Conservation (phyloP, 805 yeast genomes). For the Candida insectalens region DNA sequence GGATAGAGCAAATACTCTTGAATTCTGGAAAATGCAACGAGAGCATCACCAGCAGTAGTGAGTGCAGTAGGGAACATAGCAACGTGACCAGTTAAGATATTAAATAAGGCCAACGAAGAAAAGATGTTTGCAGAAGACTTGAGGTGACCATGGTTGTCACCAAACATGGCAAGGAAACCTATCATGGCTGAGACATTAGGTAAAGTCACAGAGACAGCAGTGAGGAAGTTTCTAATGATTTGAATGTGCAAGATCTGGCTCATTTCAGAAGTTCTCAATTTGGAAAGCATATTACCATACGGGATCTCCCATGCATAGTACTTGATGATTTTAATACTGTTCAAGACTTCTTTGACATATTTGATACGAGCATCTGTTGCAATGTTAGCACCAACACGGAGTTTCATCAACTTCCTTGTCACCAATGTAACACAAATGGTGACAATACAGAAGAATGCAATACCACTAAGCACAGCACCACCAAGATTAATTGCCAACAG, state of each 20-base stretch:
- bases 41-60: slow-evolving; percentile 59
- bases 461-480: slow-evolving; percentile 62
- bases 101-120: slow-evolving; percentile 62
- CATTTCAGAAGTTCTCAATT: slow-evolving; percentile 56
- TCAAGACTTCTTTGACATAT: slow-evolving; percentile 68
- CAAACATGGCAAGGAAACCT: slow-evolving; percentile 34
- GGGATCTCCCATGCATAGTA: slow-evolving; percentile 90
- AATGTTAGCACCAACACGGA: slow-evolving; percentile 47
- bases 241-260: slow-evolving; percentile 51
- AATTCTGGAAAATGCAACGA: slow-evolving; percentile 52
- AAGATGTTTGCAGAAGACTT: slow-evolving; percentile 55
- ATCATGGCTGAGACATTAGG: slow-evolving; percentile 68
- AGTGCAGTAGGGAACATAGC: slow-evolving; percentile 64
- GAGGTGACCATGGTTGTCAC: slow-evolving; percentile 21
- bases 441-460: slow-evolving; percentile 44
- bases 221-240: slow-evolving; percentile 47
- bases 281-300: slow-evolving; percentile 46
- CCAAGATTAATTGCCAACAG: slow-evolving; percentile 63
- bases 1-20: slow-evolving; percentile 39
- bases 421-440: slow-evolving; percentile 34
- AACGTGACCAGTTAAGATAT: slow-evolving; percentile 49
- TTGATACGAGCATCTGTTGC: slow-evolving; percentile 73
- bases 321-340: slow-evolving; percentile 72
- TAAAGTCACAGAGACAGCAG: slow-evolving; percentile 57
- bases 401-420: slow-evolving; percentile 42